Base-by-base conservation (phyloP, 2,329 filamentous ascomycete species). In the Hymenoscyphus fraxineus region DNA sequence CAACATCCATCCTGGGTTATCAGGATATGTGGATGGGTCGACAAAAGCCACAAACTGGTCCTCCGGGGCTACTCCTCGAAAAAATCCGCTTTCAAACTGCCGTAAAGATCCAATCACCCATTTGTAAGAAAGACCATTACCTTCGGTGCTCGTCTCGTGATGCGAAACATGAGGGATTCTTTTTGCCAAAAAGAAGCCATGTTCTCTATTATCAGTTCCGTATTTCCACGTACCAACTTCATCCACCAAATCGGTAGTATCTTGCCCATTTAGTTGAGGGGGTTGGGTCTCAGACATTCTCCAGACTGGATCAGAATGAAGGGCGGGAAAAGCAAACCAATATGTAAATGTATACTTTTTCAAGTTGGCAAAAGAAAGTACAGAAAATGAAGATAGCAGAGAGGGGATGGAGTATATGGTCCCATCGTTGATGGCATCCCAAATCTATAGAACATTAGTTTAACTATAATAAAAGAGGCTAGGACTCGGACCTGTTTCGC, bases 271-370 rank as follows among this genome's bases (percentile, higher is more conserved):
- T 58, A 98, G 78, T 58, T 77, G 82, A 61, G 80, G 78, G 58
- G 85, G 79, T 9, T 80, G 62, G n/a, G 72, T 80, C 1, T 81
- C 83, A 1, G 82, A 77, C 60, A 88, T 81, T 71, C 85, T 88
- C 95, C 95, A 99, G 35, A 84, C 81, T 1, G 92, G 92, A 62
- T 94, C 89, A 3, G 94, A 96, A 75, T 96, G 93, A 56, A 99
- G 83, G 16, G 94, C 93, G 0, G 95, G 95, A 73, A 96, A 99
- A 5, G 90, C 94, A 77, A 98, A 98, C 88, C 96, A 96, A 78
- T 98, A 98, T n/a, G 90, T 92, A 76, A 98, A 97, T 68, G 89
- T 92, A 80, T 98, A 98, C 75, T 96, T 97, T 77, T 99, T 99
- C 40, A 99, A 84, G 75, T 99, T 94, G 67, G 95, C 94, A 76